phyloP scores from a whole-genome alignment of 2,329 filamentous ascomycete genomes.

The Trichothecium roseum region DNA sequence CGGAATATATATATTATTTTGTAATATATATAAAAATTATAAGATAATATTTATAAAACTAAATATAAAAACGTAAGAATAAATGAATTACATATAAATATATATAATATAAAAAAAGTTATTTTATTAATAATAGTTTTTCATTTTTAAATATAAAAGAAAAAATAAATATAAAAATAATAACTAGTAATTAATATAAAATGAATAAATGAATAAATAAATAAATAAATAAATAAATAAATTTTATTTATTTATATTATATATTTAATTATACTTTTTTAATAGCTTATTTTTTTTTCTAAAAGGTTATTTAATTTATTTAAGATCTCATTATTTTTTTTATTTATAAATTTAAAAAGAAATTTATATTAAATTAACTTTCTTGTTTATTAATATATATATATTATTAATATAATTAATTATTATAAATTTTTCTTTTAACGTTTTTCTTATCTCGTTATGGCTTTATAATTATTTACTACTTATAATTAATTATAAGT shows the following conservation, averaged over 20 bases:
- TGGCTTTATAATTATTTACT: no score
- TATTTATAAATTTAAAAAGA: background rate
- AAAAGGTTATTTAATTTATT: background rate
- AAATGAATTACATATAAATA: background rate
- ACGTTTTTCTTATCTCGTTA: background rate
- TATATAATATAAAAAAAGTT: background rate
- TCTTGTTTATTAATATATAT: background rate
- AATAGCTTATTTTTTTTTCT: background rate
- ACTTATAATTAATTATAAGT: background rate
- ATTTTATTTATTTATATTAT: no score
- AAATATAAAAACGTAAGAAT: no score
- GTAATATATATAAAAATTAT: conserved; percentile 2
- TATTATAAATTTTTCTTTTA: background rate
- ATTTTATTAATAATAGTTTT: background rate
- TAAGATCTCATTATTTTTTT: background rate
- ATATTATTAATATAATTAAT: background rate
- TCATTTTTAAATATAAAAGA: background rate
- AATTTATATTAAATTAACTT: background rate
- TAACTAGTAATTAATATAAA: background rate
- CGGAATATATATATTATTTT: background rate
- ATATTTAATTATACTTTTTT: background rate
- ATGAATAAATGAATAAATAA: no score
- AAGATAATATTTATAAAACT: no score
- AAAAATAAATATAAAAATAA: background rate
- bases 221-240: no score